phyloP scores from a whole-genome alignment of 1,284 basidiomycete genomes.

The Ganoderma sinense region DNA sequence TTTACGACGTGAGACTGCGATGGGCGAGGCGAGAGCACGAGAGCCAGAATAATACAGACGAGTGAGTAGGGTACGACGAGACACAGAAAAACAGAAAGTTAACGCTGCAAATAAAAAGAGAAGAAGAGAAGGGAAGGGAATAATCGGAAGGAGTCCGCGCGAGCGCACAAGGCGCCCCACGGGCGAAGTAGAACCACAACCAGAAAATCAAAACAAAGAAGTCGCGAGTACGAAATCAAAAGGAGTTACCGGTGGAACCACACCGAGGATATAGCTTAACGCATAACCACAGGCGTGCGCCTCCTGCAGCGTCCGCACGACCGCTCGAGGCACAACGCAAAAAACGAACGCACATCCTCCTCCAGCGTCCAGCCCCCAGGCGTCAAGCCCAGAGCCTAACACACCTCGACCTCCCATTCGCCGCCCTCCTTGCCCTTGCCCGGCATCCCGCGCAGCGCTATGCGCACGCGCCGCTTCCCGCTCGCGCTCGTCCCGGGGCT shows the following conservation, averaged over 20 bases:
- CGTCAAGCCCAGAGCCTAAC: slow-evolving; percentile 48
- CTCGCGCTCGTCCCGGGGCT: slow-evolving; percentile 30
- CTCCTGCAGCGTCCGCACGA: slow-evolving; percentile 21
- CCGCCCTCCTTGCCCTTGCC: slow-evolving; percentile 66
- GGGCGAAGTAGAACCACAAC: not conserved
- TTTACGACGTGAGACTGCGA: slow-evolving; percentile 15
- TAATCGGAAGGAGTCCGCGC: not conserved
- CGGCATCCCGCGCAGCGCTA: slow-evolving; percentile 70
- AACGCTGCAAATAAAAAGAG: slow-evolving; percentile 6
- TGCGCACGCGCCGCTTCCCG: slow-evolving; percentile 57
- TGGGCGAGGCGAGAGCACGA: slow-evolving; percentile 29
- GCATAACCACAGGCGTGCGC: slow-evolving; percentile 29
- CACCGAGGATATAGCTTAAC: slow-evolving; percentile 30
- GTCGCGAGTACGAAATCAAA: slow-evolving; percentile 7
- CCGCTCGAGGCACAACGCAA: slow-evolving; percentile 17
- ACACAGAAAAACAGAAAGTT: not conserved
- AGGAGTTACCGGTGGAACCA: slow-evolving; percentile 24
- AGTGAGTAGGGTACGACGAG: slow-evolving; percentile 30
- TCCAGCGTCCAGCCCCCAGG: not conserved
- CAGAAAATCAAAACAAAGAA: not conserved
- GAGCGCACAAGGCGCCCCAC: slow-evolving; percentile 5
- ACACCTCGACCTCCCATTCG: slow-evolving; percentile 77
- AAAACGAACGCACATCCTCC: slow-evolving; percentile 1
- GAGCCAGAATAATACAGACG: slow-evolving; percentile 31
- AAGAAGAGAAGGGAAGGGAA: not conserved